phyloP scores from a whole-genome alignment of 139 green algal species.

The Haematococcus lacustris region DNA sequence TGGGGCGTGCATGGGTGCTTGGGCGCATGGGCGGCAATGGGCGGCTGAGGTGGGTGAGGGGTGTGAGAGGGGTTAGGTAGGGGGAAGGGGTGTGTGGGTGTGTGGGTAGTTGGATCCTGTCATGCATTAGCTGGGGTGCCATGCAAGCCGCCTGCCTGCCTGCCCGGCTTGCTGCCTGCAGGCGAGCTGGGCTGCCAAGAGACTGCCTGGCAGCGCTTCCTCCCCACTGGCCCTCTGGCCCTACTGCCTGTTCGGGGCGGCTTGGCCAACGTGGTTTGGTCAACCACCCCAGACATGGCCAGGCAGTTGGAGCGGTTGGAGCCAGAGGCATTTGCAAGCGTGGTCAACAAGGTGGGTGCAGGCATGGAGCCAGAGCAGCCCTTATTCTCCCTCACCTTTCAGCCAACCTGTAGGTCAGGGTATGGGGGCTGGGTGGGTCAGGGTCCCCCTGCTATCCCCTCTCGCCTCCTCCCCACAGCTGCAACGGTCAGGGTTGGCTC shows the following conservation, averaged over 20 bases:
- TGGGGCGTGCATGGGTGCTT: too few relatives aligned
- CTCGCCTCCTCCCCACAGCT: too few relatives aligned
- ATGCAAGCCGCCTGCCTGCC: too few relatives aligned
- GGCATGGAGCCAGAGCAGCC: background rate
- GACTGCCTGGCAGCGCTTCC: constrained; percentile 76
- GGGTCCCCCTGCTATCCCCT: constrained; percentile 56
- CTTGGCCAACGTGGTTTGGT: constrained; percentile 74
- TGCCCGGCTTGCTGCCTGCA: too few relatives aligned
- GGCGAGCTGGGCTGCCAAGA: background rate
- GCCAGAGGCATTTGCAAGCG: constrained; percentile 21
- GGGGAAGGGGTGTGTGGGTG: too few relatives aligned
- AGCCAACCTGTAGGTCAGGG: constrained; percentile 39
- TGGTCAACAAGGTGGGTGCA: constrained; percentile 17
- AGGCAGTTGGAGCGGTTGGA: constrained; percentile 36
- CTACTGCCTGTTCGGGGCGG: constrained; percentile 69
- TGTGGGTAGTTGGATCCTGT: too few relatives aligned
- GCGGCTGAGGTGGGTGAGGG: too few relatives aligned
- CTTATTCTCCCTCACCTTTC: background rate
- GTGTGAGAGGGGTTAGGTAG: too few relatives aligned
- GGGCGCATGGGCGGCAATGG: too few relatives aligned
- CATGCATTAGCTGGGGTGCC: too few relatives aligned
- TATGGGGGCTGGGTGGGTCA: constrained; percentile 26
- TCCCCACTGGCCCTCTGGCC: constrained; percentile 68
- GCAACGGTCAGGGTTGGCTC: too few relatives aligned
- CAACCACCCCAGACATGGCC: constrained; percentile 45